Evolutionary conservation across 805 yeast genomes (phyloP).

Genomic region (Wickerhamiella alocasiicola): DNA sequence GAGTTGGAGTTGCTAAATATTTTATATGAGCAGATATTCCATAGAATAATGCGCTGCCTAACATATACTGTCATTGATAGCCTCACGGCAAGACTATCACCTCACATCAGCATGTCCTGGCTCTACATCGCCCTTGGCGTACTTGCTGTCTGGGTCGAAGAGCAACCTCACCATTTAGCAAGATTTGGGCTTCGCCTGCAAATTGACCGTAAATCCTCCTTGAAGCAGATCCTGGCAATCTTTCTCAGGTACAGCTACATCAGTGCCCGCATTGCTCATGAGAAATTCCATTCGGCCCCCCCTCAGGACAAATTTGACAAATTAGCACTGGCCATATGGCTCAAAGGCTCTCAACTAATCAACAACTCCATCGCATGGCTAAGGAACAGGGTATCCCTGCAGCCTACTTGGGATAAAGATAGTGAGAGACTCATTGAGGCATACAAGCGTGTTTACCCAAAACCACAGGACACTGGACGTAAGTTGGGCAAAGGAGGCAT

Average conservation of each 20-base stretch:
- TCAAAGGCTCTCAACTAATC: conserved; percentile 1
- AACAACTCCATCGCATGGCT: not conserved
- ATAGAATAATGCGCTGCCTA: too few relatives aligned
- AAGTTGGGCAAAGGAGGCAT: conserved; percentile 7
- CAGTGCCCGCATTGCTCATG: not conserved
- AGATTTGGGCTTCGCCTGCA: conserved; percentile 2
- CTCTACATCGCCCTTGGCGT: not conserved
- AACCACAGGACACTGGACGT: not conserved
- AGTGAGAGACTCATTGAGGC: conserved; percentile 1
- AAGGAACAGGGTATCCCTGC: not conserved
- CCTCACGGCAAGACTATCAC: not conserved
- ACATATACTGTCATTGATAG: too few relatives aligned
- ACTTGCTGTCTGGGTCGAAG: not conserved
- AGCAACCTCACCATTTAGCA: conserved; percentile 1
- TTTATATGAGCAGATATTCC: too few relatives aligned
- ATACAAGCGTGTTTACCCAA: not conserved
- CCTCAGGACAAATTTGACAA: conserved; percentile 5
- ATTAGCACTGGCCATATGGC: conserved; percentile 5
- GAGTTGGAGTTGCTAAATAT: too few relatives aligned
- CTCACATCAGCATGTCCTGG: not conserved
- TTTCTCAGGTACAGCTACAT: not conserved
- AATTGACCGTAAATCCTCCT: not conserved
- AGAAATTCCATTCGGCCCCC: not conserved
- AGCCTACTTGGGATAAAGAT: not conserved
- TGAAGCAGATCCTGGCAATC: not conserved